phyloP scores from a whole-genome alignment of 441 rosid species.

The Populus hybrid region DNA sequence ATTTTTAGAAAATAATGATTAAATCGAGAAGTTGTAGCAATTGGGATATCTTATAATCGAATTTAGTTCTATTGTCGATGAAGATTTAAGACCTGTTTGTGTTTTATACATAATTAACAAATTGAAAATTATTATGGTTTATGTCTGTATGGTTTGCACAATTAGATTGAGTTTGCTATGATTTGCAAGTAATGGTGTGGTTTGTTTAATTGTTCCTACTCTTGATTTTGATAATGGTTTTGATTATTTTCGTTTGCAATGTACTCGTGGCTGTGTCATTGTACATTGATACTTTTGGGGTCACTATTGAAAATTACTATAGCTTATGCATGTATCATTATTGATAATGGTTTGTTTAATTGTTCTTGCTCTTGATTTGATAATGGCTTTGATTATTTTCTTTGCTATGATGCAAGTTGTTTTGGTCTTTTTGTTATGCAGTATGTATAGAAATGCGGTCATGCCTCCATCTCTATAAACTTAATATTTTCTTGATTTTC shows the following conservation, averaged over 20 bases:
- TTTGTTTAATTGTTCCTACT: no score
- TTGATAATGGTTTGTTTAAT: background rate
- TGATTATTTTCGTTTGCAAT: background rate
- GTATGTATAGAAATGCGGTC: background rate
- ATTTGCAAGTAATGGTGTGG: no score
- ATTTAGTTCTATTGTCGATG: background rate
- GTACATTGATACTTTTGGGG: background rate
- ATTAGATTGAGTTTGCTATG: no score
- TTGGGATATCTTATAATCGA: no score
- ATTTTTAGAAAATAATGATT: no score
- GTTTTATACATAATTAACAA: no score
- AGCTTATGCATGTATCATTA: background rate
- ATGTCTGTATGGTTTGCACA: no score
- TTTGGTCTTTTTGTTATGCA: background rate
- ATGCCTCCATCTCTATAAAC: background rate
- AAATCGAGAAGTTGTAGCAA: no score
- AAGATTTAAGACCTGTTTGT: background rate
- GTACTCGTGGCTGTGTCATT: no score
- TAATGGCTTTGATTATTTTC: background rate
- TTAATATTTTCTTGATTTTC: background rate
- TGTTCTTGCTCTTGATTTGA: background rate
- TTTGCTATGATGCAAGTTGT: background rate
- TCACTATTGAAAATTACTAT: background rate
- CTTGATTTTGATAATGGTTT: no score
- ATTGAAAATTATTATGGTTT: no score